Percentiles rank a stretch among this genome's conserved stretches.
Evolutionary conservation across 805 yeast genomes (phyloP).

Genomic region (Suhomyces sp.): DNA sequence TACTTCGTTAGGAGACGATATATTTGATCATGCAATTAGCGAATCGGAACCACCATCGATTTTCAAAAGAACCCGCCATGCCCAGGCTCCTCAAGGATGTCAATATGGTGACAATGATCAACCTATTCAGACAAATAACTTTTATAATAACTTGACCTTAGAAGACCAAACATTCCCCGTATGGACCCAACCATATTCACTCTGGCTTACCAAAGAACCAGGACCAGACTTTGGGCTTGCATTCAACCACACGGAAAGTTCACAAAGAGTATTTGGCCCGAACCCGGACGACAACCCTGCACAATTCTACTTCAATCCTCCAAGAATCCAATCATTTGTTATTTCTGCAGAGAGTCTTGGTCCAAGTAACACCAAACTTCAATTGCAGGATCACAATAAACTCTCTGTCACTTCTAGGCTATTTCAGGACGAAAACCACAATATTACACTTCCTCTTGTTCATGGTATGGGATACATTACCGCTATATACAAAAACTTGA

Average conservation of each 20-base stretch:
- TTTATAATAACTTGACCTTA: slow-evolving; percentile 69
- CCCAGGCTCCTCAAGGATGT: slow-evolving; percentile 37
- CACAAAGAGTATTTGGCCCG: slow-evolving; percentile 70
- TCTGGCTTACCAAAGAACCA: slow-evolving; percentile 59
- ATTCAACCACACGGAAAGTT: slow-evolving; percentile 57
- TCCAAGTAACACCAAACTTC: slow-evolving; percentile 16
- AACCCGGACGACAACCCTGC: slow-evolving; percentile 52
- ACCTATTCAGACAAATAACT: slow-evolving; percentile 75
- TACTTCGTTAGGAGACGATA: slow-evolving; percentile 17
- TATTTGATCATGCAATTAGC: slow-evolving; percentile 45
- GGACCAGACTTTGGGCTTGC: slow-evolving; percentile 60
- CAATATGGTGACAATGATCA: slow-evolving; percentile 16
- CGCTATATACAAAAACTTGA: slow-evolving; percentile 37
- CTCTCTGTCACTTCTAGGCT: slow-evolving; percentile 30
- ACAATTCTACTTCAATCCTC: slow-evolving; percentile 67
- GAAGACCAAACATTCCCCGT: slow-evolving; percentile 66
- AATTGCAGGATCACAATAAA: slow-evolving; percentile 28
- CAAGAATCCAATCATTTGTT: slow-evolving; percentile 60
- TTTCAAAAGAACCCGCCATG: slow-evolving; percentile 37
- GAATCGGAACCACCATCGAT: slow-evolving; percentile 42
- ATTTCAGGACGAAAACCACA: slow-evolving; percentile 10
- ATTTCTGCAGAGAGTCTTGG: slow-evolving; percentile 31
- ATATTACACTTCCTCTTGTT: slow-evolving; percentile 52
- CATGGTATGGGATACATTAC: slow-evolving; percentile 87
- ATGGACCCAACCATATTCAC: slow-evolving; percentile 81